Evolutionary conservation across 225 moss, liverwort and hornwort species (phyloP), one percentile per base, ranked within the genome.

Genomic region (Thuidium tamariscinum): DNA sequence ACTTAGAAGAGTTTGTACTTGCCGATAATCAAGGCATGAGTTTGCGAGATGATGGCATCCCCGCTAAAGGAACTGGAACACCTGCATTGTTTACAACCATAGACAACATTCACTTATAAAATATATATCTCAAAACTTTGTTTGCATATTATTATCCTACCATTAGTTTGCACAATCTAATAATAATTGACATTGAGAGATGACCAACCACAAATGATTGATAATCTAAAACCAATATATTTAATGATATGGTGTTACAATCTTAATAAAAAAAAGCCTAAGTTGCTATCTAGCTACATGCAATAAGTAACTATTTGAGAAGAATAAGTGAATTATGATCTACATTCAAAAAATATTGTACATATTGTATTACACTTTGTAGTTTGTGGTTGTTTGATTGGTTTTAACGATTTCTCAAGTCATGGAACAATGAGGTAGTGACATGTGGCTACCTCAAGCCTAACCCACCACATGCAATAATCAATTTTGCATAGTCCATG

Each of bases 251-350:
- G n/a, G 27, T 26, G 6, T 25, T n/a, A 22, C 16, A 23, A 51
- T 54, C 4, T 10, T 10, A 36, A 54, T 54, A 5, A 76, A n/a
- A 51, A n/a, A 75, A 36, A 10, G 10, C 5, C 9, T 76, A n/a
- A n/a, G n/a, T 54, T 36, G 1, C 36, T 54, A 76, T 25, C n/a
- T 34, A 51, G 21, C 14, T 74, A 9, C 4, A 23, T 22, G 2
- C 0, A 0, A 0, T 5, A n/a, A 23, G 52, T 9, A 36, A n/a
- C 3, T 9, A n/a, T 75, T 22, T n/a, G 5, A 12, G 0, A 52
- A 23, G 22, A 52, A 1, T 22, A 21, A 3, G 13, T 23, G n/a
- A 75, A n/a, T 20, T 48, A 11, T 20, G 1, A 11, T 30, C 2
- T 48, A 11, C 2, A 48, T 49, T 48, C 32, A 6, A 48, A 1